These are phyloP conservation scores for Colletotrichum tamarilloi DNA, from an alignment of 2,329 filamentous ascomycete genomes.

Conservation along the genomic window DNA sequence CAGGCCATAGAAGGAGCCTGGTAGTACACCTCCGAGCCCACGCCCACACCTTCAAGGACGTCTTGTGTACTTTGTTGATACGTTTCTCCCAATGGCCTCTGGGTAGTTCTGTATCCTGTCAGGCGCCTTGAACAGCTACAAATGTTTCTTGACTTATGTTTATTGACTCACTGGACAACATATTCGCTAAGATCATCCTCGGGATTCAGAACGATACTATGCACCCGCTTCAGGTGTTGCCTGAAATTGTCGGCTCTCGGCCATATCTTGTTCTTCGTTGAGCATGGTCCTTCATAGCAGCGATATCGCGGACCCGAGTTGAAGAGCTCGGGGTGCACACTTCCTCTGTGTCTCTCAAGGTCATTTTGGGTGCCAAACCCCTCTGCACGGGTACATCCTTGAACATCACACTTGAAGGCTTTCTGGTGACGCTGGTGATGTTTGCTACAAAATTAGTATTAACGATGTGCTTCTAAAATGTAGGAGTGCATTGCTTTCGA, in stretches of 20 bases:
- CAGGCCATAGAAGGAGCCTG: background rate
- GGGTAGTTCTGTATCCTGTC: background rate
- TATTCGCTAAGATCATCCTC: slow-evolving; percentile 54
- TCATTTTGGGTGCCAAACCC: slow-evolving; percentile 88
- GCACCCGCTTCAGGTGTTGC: slow-evolving; percentile 79
- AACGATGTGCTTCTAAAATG: slow-evolving; percentile 30
- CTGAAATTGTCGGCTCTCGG: slow-evolving; percentile 88
- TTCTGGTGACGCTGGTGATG: slow-evolving; percentile 78
- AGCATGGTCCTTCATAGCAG: slow-evolving; percentile 69
- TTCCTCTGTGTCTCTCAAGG: slow-evolving; percentile 80
- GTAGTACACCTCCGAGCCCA: slow-evolving; percentile 22
- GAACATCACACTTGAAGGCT: slow-evolving; percentile 69
- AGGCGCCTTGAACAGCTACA: background rate
- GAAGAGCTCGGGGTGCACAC: slow-evolving; percentile 68
- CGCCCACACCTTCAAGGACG: slow-evolving; percentile 30
- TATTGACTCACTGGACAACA: slow-evolving; percentile 41
- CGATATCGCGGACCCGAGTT: slow-evolving; percentile 65
- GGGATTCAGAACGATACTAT: slow-evolving; percentile 53
- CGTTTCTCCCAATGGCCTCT: background rate
- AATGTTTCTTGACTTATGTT: background rate
- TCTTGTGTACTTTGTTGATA: slow-evolving; percentile 1
- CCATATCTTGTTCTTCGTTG: slow-evolving; percentile 76
- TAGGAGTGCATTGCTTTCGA: background rate
- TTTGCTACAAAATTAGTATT: slow-evolving; percentile 66
- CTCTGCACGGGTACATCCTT: slow-evolving; percentile 66